phyloP scores from a whole-genome alignment of 2,329 filamentous ascomycete genomes.

The Pseudogymnoascus sp. region DNA sequence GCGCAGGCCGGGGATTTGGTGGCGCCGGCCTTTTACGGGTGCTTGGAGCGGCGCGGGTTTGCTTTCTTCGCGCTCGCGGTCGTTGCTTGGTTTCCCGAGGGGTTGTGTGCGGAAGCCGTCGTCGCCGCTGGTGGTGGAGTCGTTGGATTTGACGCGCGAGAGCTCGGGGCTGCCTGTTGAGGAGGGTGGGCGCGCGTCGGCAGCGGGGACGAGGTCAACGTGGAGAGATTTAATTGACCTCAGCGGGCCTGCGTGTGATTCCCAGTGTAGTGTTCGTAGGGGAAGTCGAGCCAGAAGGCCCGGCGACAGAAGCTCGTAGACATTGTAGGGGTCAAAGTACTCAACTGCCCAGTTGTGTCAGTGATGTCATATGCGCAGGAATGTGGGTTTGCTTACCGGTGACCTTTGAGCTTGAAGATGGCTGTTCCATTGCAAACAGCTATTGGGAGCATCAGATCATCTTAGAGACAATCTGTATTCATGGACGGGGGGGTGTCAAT shows the following conservation, averaged over 20 bases:
- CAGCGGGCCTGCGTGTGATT: constrained; percentile 82
- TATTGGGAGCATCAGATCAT: constrained; percentile 1
- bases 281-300: constrained; percentile 73
- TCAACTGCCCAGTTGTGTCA: constrained; percentile 57
- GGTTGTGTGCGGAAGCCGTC: constrained; percentile 56
- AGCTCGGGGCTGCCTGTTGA: constrained; percentile 30
- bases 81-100: constrained; percentile 34
- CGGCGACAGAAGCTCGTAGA: constrained; percentile 74
- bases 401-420: constrained; percentile 66
- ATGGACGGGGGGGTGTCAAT: constrained; percentile 1
- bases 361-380: background rate
- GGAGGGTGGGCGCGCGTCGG: constrained; percentile 35
- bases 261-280: constrained; percentile 90
- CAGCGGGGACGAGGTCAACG: constrained; percentile 65
- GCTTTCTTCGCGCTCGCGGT: constrained; percentile 21
- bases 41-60: constrained; percentile 16
- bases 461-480: constrained; percentile 8
- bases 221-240: constrained; percentile 91
- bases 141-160: constrained; percentile 29
- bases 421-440: constrained; percentile 52
- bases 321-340: constrained; percentile 86
- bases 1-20: constrained; percentile 90
- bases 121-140: constrained; percentile 33
- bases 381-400: constrained; percentile 47
- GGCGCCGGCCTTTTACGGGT: constrained; percentile 54